Base-by-base conservation (phyloP, 2,329 filamentous ascomycete genomes). In the Penicillium palitans region DNA sequence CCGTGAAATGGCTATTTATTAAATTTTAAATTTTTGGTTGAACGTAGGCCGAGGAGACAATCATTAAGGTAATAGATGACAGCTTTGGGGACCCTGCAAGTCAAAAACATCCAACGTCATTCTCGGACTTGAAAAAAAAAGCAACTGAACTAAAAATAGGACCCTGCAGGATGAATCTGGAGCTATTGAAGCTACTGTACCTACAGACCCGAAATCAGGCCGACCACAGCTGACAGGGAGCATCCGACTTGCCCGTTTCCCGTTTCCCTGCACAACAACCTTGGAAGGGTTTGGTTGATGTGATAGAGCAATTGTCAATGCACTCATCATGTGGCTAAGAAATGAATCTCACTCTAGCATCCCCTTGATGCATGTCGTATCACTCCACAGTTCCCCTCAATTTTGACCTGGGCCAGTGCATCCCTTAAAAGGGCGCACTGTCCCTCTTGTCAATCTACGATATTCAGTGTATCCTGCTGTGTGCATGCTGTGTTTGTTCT, bases 61-160 rank as follows among this genome's bases (percentile, higher is more conserved):
- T 27, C 10, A 6, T 3, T 4, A 19, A 50, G 4, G 29, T 29
- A 27, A 21, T 7, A 39, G n/a, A 25, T n/a, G 29, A 7, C 19
- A 19, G 31, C 12, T 10, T 19, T 15, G 37, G n/a, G 27, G 49
- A 56, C 59, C 59, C 53, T 65, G 61, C 44, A 52, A 51, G 60
- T 55, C 57, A 41, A n/a, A 19, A 19, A 2, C 29, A 0, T 12
- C 21, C 2, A 27, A 21, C 46, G 31, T n/a, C 33, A 29, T 40
- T 17, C n/a, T 39, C 31, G 24, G 41, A 6, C 8, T n/a, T 45
- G 31, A 33, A 13, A 33, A 33, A 31, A 33, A 33, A 33, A 6
- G 31, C 31, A 33, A 15, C 2, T 13, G 12, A 33, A 33, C 24
- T 31, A 45, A 52, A 39, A 52, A 2, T 19, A 4, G 37, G 53